Base-by-base conservation (phyloP, 2,329 filamentous ascomycete genomes). In the Aureobasidium sp. region DNA sequence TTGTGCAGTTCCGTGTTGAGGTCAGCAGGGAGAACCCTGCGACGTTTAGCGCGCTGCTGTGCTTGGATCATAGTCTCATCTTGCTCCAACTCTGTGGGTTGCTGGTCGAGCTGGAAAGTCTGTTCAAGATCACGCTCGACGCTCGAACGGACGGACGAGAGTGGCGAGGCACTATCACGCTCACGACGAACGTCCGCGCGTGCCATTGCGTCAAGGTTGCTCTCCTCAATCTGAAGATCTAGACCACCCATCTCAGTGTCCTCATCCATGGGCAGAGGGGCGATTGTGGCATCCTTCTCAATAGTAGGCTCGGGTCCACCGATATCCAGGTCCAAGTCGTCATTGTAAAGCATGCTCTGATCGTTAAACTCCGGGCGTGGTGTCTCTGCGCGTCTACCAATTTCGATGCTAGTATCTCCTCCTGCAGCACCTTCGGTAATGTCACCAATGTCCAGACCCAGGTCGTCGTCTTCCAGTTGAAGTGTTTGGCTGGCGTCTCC, bases 11-110 rank as follows among this genome's bases (percentile, higher is more conserved):
- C 83, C 17, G 88, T 95, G 59, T 88, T 79, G 14, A 81, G 74
- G 62, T 98, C 94, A n/a, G 87, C 82, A 56, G 81, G 80, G 51
- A 97, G 80, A 21, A 95, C 75, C 70, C 86, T 95, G 61, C 88
- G 84, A 70, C 87, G 88, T 69, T 87, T 85, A 55, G 83, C 80
- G 56, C 87, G 82, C 63, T 90, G 86, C 19, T 63, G 60, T 14
- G 86, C 81, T 54, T 81, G 88, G 70, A 73, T 83, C 41, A 81
- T 68, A 14, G 68, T 67, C 38, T 62, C 61, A n/a, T 72, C 70
- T 21, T 65, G 59, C 32, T 83, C 81, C 27, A 80, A 78, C 11
- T 55, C 61, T 29, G 62, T 44, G 6, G 59, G 59, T 12, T 58
- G 58, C 39, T 65, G 63, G 32, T 72, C 68, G 22, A 68, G 64